Percentiles rank a stretch among this genome's conserved stretches.
These are phyloP conservation scores for Termitomyces sp. DNA, from an alignment of 768 basidiomycete species.

Conservation along the genomic window DNA sequence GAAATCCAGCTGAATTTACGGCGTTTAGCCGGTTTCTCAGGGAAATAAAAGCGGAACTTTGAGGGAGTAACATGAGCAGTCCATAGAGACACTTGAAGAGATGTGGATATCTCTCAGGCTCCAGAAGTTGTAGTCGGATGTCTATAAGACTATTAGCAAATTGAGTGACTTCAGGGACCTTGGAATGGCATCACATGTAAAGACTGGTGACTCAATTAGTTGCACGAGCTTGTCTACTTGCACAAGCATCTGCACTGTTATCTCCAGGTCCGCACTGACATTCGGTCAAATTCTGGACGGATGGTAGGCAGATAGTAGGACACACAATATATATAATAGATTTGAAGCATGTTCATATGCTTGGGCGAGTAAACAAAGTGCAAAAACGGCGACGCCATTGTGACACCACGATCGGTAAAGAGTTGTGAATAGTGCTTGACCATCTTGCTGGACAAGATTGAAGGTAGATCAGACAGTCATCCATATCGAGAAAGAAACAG, in stretches of 20 bases:
- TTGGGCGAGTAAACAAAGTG: constrained; percentile 92
- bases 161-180: neutral
- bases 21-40: constrained; percentile 91
- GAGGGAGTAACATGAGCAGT: constrained; percentile 92
- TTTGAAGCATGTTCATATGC: constrained; percentile 99
- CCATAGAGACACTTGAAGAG: constrained; percentile 98
- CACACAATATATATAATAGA: constrained; percentile 89
- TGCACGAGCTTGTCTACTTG: constrained; percentile 98
- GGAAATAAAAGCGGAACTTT: constrained; percentile 94
- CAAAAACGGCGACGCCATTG: constrained; percentile 94
- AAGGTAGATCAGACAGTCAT: neutral
- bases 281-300: neutral
- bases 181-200: constrained; percentile 67
- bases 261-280: constrained; percentile 87
- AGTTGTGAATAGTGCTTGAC: constrained; percentile 90
- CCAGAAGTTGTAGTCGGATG: constrained; percentile 87
- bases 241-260: constrained; percentile 90
- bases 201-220: constrained; percentile 96
- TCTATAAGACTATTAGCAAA: constrained; percentile 34
- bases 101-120: constrained; percentile 94
- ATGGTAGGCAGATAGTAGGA: neutral
- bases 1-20: constrained; percentile 90
- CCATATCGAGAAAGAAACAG: neutral
- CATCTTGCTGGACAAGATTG: constrained; percentile 69
- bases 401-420: constrained; percentile 99